phyloP scores from a whole-genome alignment of 495 filamentous ascomycete genomes.

The Oleoguttula mirabilis region DNA sequence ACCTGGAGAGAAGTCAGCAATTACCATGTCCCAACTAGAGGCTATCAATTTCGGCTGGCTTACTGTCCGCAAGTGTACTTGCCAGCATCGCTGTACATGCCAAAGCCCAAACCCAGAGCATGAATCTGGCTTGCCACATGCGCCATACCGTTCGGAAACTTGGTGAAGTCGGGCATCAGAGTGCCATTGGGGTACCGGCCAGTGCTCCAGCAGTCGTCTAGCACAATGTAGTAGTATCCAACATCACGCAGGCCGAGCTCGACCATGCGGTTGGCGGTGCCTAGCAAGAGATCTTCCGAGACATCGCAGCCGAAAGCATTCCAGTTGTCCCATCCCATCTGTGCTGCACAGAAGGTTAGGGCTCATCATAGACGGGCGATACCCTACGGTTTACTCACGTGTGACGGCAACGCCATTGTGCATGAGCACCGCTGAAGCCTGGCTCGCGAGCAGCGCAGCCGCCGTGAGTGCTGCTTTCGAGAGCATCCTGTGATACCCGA shows the following conservation, averaged over 20 bases:
- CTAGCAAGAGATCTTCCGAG: conserved; percentile 37
- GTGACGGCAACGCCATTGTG: conserved; percentile 35
- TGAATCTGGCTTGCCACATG: conserved; percentile 47
- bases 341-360: no score
- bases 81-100: conserved; percentile 48
- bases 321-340: conserved; percentile 43
- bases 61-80: conserved; percentile 32
- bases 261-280: conserved; percentile 38
- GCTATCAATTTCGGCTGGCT: no score
- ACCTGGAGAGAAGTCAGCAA: no score
- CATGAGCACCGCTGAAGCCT: conserved; percentile 1
- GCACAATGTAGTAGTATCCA: conserved; percentile 56
- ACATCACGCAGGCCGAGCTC: conserved; percentile 45
- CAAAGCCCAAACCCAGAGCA: conserved; percentile 47
- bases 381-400: no score
- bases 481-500: neutral
- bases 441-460: neutral
- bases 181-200: conserved; percentile 35
- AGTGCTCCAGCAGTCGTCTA: conserved; percentile 54
- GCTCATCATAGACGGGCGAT: no score
- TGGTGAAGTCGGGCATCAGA: conserved; percentile 37
- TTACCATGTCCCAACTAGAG: no score
- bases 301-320: conserved; percentile 44
- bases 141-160: conserved; percentile 47
- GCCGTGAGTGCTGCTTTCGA: neutral